phyloP scores from a whole-genome alignment of 2,329 filamentous ascomycete genomes.

The Fulvia fulva region DNA sequence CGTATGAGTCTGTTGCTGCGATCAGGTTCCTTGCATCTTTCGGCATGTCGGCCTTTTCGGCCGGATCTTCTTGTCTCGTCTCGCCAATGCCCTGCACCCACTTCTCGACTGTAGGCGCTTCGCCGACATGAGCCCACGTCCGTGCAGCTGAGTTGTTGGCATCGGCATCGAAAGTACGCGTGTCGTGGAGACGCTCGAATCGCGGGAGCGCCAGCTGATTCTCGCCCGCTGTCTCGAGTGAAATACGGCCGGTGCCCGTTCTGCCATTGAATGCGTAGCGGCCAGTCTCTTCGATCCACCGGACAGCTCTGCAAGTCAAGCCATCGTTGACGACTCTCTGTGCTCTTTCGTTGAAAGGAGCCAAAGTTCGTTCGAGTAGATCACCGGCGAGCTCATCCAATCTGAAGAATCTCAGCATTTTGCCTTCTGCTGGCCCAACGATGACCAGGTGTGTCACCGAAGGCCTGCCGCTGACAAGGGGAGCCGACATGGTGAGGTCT shows the following conservation, averaged over 20 bases:
- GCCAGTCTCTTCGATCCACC: slow-evolving; percentile 4
- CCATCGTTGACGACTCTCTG: slow-evolving; percentile 9
- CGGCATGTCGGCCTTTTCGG: slow-evolving; percentile 16
- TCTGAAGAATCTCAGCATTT: slow-evolving; percentile 13
- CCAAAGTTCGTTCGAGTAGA: slow-evolving; percentile 21
- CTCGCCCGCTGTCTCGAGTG: not conserved
- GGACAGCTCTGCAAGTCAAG: slow-evolving; percentile 20
- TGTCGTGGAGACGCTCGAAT: slow-evolving; percentile 7
- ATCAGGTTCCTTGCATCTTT: slow-evolving; percentile 22
- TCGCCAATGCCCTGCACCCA: slow-evolving; percentile 27
- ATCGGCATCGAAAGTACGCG: slow-evolving; percentile 2
- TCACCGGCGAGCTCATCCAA: slow-evolving; percentile 15
- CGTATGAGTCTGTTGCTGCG: slow-evolving; percentile 9
- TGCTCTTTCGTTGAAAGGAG: slow-evolving; percentile 2
- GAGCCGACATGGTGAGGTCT: not conserved
- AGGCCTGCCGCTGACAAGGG: not conserved
- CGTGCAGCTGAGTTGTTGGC: not conserved
- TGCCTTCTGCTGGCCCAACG: slow-evolving; percentile 7
- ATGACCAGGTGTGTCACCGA: slow-evolving; percentile 15
- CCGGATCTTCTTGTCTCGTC: slow-evolving; percentile 16
- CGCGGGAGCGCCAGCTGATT: slow-evolving; percentile 10
- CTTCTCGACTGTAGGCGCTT: slow-evolving; percentile 16
- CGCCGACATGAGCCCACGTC: slow-evolving; percentile 14
- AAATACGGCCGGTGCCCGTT: slow-evolving; percentile 10
- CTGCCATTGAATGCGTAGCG: slow-evolving; percentile 26